Base-by-base conservation (phyloP, 192 early-diverging fungal species). In the Coemansia sp. region DNA sequence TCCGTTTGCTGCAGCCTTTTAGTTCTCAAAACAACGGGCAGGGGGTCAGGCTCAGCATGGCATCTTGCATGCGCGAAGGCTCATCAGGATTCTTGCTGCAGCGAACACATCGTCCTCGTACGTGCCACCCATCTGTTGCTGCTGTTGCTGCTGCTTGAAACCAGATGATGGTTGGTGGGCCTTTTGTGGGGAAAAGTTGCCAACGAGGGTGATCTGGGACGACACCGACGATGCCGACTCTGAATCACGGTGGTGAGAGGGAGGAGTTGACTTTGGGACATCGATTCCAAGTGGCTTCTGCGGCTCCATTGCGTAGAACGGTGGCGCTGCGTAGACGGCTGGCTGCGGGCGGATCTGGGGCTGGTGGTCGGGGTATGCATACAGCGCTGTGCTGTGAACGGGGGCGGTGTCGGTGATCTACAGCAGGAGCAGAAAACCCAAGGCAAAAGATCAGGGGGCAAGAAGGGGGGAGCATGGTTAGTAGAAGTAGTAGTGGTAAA, bases 51-150 rank as follows among this genome's bases (percentile, higher is more conserved):
- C 20, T 57, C 54, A 79, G 63, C 76, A 79, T 8, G 76, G 70
- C 71, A 70, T 62, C 58, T 73, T 79, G 76, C 70, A 79, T 3
- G 76, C 61, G 19, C 76, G 76, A 48, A 79, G 36, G 61, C 76
- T 79, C 76, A 79, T 79, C 76, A 79, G 64, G 36, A 79, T 79
- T 61, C 71, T 79, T 25, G 76, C 76, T 2, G 76, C 76, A n/a
- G 67, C 56, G 41, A 70, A 79, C 36, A 79, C 76, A 30, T 79
- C 76, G 34, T 79, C 76, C 45, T 73, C 64, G 44, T 62, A 67
- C 47, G 54, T 36, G 50, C 47, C 55, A 19, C 34, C 30, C 19
- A 63, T 36, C 13, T 45, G 31, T 25, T 25, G 27, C 31, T 20
- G 11, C 52, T 28, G 11, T 19, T 59, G 53, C 33, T 14, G 31